Evolutionary conservation across 352 stramenopile species (phyloP), one percentile per base, ranked within the genome.

Genomic region (Paralagenidium karlingii): DNA sequence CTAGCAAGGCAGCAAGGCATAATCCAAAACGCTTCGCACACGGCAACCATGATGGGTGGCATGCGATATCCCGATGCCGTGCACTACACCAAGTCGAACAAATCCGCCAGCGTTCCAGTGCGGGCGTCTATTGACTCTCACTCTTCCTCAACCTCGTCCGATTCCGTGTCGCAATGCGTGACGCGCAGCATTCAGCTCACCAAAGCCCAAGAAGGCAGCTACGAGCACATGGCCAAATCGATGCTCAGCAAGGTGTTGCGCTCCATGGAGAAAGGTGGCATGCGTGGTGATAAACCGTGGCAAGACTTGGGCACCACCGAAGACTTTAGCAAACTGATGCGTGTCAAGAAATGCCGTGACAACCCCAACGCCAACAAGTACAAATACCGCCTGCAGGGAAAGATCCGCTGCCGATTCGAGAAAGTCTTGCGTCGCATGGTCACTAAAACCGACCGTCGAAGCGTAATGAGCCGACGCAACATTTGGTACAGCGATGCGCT

Each of bases 341-440:
- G n/a, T n/a, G n/a, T n/a, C n/a, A n/a, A n/a, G n/a, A n/a, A 78
- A 53, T 64, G 69, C 21, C 65, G 47, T 41, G 67, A 61, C 40
- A 80, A 76, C 51, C 40, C 38, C 21, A 64, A 71, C 8, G 54
- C 58, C 44, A 38, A 45, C 18, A 51, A 62, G 25, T 41, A 69
- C 38, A 55, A 67, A 38, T 75, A 79, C 50, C 67, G 62, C 24
- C 38, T 83, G 10, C 66, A 83, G 29, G 69, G 69, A n/a, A 54
- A 59, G 5, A 55, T 80, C 6, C 55, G 56, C n/a, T 53, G 63
- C 8, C 60, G 63, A 16, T 49, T 83, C 34, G 49, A 58, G 33
- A 63, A 71, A 25, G 55, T 83, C 47, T 81, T 83, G 69, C 58
- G 56, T 8, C 47, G 76, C 38, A 54, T 83, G 30, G 71, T 68